Evolutionary conservation across 176 grass and related monocot species (phyloP).

Genomic region (Eragrostis nindensis): DNA sequence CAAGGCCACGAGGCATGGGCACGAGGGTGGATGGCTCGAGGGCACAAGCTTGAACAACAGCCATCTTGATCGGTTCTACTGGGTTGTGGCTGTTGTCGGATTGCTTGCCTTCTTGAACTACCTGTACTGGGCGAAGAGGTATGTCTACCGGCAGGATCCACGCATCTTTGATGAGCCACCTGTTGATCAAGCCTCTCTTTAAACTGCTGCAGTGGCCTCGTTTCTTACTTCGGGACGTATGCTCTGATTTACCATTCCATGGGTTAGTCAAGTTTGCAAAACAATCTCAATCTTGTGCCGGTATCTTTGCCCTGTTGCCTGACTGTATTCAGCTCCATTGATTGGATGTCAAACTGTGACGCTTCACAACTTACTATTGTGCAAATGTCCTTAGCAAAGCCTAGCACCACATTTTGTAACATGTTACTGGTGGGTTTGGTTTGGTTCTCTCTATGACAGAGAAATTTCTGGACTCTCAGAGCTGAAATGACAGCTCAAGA

Average conservation of each 20-base stretch:
- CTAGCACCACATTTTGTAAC: background rate
- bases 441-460: background rate
- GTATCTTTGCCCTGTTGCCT: background rate
- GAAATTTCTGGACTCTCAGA: background rate
- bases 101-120: constrained; percentile 65
- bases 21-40: constrained; percentile 63
- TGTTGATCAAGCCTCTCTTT: background rate
- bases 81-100: constrained; percentile 44
- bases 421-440: background rate
- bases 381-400: background rate
- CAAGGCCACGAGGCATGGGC: constrained; percentile 44
- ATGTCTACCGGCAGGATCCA: constrained; percentile 50
- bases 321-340: background rate
- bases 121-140: constrained; percentile 66
- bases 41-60: constrained; percentile 59
- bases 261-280: constrained; percentile 11
- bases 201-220: background rate
- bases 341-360: background rate
- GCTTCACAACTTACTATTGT: background rate
- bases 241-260: background rate
- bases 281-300: background rate
- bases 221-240: background rate
- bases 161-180: background rate
- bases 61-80: constrained; percentile 71
- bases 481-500: background rate